A percentile compares a stretch with the other conserved stretches of the same genome.
These are phyloP conservation scores for Vitis hybrid DNA, from an alignment of 177 flowering plant genomes.

Conservation along the genomic window DNA sequence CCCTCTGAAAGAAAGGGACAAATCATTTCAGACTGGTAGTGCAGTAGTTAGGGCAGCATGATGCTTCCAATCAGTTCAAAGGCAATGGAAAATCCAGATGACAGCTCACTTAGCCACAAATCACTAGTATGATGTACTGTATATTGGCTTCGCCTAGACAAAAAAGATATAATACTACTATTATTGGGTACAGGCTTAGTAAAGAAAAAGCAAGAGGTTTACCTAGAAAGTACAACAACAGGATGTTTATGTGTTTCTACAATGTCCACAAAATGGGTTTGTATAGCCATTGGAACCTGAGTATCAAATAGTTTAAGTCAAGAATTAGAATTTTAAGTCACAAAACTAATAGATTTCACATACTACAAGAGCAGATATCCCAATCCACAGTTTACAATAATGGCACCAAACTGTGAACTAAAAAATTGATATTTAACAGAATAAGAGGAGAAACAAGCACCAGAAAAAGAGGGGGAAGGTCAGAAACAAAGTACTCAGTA, in stretches of 20 bases:
- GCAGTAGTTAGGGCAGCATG: not conserved
- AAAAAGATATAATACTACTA: not conserved
- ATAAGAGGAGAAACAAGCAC: too few relatives aligned
- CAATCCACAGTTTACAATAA: not conserved
- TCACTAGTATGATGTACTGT: not conserved
- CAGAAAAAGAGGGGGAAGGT: too few relatives aligned
- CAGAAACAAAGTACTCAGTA: too few relatives aligned
- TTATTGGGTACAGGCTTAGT: not conserved
- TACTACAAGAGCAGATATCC: not conserved
- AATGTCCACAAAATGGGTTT: conserved; percentile 40
- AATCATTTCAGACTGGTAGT: not conserved
- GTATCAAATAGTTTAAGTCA: conserved; percentile 14
- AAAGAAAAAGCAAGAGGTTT: conserved; percentile 21
- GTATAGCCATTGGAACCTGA: conserved; percentile 79
- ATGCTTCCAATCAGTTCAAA: not conserved
- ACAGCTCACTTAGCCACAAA: not conserved
- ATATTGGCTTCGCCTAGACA: not conserved
- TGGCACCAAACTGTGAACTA: not conserved
- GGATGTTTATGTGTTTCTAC: conserved; percentile 74
- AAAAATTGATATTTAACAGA: too few relatives aligned
- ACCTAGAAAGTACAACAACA: conserved; percentile 71
- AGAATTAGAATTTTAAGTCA: not conserved
- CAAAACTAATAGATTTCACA: not conserved
- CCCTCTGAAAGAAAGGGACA: not conserved
- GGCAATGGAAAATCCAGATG: not conserved